Conservation (phyloP, 1,139 yeast genomes). For the Geotrichum cucujoidarum region DNA sequence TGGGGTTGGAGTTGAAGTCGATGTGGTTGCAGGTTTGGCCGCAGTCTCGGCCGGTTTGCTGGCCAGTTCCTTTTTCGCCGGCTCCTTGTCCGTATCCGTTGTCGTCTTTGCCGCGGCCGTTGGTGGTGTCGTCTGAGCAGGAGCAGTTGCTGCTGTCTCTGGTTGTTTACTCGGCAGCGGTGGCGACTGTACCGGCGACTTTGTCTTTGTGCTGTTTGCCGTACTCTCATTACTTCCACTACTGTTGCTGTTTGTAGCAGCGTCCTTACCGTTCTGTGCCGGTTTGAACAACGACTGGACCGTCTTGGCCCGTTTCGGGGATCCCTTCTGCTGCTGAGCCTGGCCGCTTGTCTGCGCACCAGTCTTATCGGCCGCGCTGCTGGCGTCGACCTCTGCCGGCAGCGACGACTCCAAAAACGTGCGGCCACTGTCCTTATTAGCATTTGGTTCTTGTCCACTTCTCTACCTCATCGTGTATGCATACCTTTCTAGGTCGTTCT, state of each 20-base stretch:
- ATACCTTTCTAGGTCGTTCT: slow-evolving; percentile 44
- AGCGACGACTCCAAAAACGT: slow-evolving; percentile 34
- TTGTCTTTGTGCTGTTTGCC: too few relatives aligned
- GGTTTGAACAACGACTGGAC: slow-evolving; percentile 7
- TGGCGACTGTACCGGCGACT: too few relatives aligned
- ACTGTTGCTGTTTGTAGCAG: neutral
- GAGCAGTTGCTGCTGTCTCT: too few relatives aligned
- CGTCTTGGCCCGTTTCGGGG: slow-evolving; percentile 7
- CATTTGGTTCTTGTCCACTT: neutral
- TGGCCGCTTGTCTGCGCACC: too few relatives aligned
- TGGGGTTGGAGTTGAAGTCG: neutral
- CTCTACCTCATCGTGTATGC: neutral
- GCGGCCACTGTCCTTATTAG: slow-evolving; percentile 23
- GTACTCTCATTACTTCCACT: too few relatives aligned
- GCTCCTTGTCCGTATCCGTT: too few relatives aligned
- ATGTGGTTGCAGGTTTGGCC: neutral
- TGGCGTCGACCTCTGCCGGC: slow-evolving; percentile 17
- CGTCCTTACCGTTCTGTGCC: neutral
- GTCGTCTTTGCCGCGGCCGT: too few relatives aligned
- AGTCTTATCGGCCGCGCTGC: too few relatives aligned
- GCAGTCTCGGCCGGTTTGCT: too few relatives aligned
- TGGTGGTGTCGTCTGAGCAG: too few relatives aligned
- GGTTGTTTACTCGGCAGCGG: too few relatives aligned
- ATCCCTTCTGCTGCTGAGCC: neutral
- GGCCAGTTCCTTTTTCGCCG: too few relatives aligned